Evolutionary conservation across 108 stramenopile species (phyloP).

Genomic region (Fistulifera pelliculosa): DNA sequence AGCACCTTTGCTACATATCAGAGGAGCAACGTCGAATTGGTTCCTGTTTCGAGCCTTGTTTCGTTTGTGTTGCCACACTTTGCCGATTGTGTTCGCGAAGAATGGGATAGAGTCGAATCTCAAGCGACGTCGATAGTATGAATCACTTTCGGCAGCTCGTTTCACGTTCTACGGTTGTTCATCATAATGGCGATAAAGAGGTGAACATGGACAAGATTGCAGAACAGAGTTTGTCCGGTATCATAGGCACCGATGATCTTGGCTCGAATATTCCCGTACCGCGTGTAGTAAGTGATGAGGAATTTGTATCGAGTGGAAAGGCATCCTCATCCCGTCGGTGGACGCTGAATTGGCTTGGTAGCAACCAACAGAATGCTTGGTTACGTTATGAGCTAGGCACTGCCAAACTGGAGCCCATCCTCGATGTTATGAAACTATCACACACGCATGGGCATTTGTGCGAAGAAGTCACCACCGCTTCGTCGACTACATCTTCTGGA

Average conservation of each 20-base stretch:
- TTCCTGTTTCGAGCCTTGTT: slow-evolving; percentile 51
- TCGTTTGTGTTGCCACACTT: slow-evolving; percentile 68
- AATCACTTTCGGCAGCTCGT: slow-evolving; percentile 60
- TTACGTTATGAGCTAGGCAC: slow-evolving; percentile 61
- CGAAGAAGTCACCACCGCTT: slow-evolving; percentile 74
- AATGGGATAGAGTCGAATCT: slow-evolving; percentile 70
- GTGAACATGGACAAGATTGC: slow-evolving; percentile 36
- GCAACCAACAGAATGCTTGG: slow-evolving; percentile 29
- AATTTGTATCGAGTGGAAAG: slow-evolving; percentile 38
- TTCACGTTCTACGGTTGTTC: slow-evolving; percentile 61
- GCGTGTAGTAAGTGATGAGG: slow-evolving; percentile 27
- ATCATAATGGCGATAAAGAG: slow-evolving; percentile 16
- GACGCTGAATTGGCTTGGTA: slow-evolving; percentile 54
- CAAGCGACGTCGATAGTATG: slow-evolving; percentile 55
- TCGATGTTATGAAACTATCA: slow-evolving; percentile 44
- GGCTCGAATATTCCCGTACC: slow-evolving; percentile 3
- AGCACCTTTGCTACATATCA: slow-evolving; percentile 17
- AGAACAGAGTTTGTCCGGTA: slow-evolving; percentile 41
- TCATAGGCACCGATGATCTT: slow-evolving; percentile 16
- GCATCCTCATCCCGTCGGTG: slow-evolving; percentile 42
- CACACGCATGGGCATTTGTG: slow-evolving; percentile 55
- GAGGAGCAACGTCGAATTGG: slow-evolving; percentile 21
- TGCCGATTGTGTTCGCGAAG: slow-evolving; percentile 59
- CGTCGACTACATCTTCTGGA: slow-evolving; percentile 58
- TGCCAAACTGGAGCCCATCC: slow-evolving; percentile 38